Evolutionary conservation across 1,139 yeast species (phyloP).

Genomic region (Saccharomyces hybrid): DNA sequence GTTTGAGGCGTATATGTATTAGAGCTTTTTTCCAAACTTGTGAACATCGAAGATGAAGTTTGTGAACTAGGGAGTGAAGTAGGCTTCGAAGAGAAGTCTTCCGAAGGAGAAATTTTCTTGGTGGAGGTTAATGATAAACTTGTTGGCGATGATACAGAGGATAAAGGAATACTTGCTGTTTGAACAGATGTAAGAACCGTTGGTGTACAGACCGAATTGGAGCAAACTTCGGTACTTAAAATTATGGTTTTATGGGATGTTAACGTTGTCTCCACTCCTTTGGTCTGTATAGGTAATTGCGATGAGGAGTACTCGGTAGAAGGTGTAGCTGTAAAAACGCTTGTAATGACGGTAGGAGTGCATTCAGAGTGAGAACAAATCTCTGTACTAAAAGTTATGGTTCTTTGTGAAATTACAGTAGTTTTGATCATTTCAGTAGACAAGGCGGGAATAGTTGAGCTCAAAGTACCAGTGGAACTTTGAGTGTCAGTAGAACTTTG

Average conservation of each 20-base stretch:
- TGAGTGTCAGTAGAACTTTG: not conserved
- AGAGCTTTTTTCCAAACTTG: not conserved
- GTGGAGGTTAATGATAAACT: not conserved
- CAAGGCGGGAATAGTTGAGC: not conserved
- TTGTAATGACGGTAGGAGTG: not conserved
- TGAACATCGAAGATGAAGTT: not conserved
- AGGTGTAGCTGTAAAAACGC: not conserved
- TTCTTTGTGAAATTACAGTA: not conserved
- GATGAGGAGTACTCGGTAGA: not conserved
- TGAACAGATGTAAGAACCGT: not conserved
- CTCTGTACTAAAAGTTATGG: not conserved
- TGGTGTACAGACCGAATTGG: not conserved
- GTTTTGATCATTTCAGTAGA: not conserved
- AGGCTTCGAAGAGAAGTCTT: not conserved
- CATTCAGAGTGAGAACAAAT: not conserved
- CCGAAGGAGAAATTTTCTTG: not conserved
- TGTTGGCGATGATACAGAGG: not conserved
- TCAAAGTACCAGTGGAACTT: constrained; percentile 1
- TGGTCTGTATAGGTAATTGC: not conserved
- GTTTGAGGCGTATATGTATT: not conserved
- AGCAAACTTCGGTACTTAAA: constrained; percentile 2
- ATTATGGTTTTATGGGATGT: not conserved
- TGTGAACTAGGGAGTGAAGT: not conserved
- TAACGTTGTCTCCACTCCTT: not conserved
- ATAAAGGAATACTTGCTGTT: not conserved